A percentile compares a stretch with the other conserved stretches of the same genome.
These are phyloP conservation scores for Fusarium buharicum DNA, from an alignment of 2,329 filamentous ascomycete genomes.

Conservation along the genomic window DNA sequence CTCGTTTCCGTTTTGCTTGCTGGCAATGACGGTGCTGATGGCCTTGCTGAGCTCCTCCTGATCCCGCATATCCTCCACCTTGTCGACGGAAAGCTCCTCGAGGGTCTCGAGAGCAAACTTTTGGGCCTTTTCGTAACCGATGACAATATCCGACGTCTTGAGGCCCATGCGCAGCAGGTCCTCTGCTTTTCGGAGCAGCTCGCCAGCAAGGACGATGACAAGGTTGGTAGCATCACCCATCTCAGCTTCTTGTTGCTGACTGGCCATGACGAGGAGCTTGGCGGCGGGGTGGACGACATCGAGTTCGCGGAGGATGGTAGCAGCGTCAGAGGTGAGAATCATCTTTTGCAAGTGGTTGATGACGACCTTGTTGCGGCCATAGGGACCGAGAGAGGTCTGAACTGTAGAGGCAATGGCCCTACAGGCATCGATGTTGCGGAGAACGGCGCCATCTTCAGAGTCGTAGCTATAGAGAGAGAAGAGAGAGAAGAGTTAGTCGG, in stretches of 20 bases:
- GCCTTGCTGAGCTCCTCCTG: slow-evolving; percentile 92
- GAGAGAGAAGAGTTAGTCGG: slow-evolving; percentile 3
- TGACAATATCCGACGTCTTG: slow-evolving; percentile 97
- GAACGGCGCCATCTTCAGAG: slow-evolving; percentile 96
- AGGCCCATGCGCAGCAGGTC: slow-evolving; percentile 95
- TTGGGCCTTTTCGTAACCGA: slow-evolving; percentile 95
- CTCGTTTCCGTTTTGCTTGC: slow-evolving; percentile 96
- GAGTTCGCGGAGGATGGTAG: slow-evolving; percentile 95
- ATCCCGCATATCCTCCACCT: slow-evolving; percentile 84
- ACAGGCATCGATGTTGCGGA: slow-evolving; percentile 99
- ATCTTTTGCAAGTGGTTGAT: slow-evolving; percentile 99
- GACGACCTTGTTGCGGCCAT: slow-evolving; percentile 99
- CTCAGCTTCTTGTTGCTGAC: slow-evolving; percentile 98
- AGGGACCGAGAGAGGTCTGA: slow-evolving; percentile 95
- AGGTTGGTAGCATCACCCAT: slow-evolving; percentile 99
- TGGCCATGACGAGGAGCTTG: slow-evolving; percentile 97
- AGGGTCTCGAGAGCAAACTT: slow-evolving; percentile 85
- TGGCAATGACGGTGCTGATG: slow-evolving; percentile 91
- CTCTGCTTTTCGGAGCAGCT: slow-evolving; percentile 96
- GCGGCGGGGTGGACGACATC: slow-evolving; percentile 98
- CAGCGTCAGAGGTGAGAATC: slow-evolving; percentile 97
- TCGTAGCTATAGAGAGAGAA: slow-evolving; percentile 76
- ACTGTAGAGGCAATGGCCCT: slow-evolving; percentile 95
- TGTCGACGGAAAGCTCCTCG: slow-evolving; percentile 90
- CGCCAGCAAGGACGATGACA: slow-evolving; percentile 94